Conservation (phyloP, 768 basidiomycete species). For the Panus rudis region DNA sequence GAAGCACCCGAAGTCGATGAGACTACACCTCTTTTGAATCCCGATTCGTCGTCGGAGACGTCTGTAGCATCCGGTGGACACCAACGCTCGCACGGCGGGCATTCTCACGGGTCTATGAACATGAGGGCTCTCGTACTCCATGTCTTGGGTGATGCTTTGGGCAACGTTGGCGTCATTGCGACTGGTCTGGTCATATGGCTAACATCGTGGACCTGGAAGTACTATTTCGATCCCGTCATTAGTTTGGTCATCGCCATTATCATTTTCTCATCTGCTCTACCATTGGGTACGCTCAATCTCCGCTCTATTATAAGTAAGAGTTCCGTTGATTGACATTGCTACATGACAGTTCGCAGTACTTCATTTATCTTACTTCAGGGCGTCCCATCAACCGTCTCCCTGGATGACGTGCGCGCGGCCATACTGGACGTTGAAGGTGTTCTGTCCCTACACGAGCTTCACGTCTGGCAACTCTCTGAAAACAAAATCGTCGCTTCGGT, state of each 20-base stretch:
- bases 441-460: conserved; percentile 84
- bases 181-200: conserved; percentile 95
- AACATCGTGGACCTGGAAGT: conserved; percentile 76
- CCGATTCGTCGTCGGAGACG: conserved; percentile 2
- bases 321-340: conserved; percentile 8
- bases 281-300: conserved; percentile 55
- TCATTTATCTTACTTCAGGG: conserved; percentile 94
- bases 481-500: conserved; percentile 93
- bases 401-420: conserved; percentile 81
- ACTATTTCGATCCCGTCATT: conserved; percentile 90
- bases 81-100: conserved; percentile 18
- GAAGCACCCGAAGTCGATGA: conserved; percentile 8
- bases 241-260: conserved; percentile 92
- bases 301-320: background rate
- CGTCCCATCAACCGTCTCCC: conserved; percentile 81
- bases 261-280: conserved; percentile 93
- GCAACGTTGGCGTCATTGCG: conserved; percentile 95
- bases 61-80: conserved; percentile 6
- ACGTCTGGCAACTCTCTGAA: conserved; percentile 97
- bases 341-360: conserved; percentile 65
- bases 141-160: conserved; percentile 93
- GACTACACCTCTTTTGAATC: conserved; percentile 15
- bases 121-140: conserved; percentile 95
- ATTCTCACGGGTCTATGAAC: conserved; percentile 78
- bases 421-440: conserved; percentile 84